These are phyloP conservation scores for Lolium perenne DNA, from an alignment of 176 grass and related monocot genomes.

Conservation along the genomic window DNA sequence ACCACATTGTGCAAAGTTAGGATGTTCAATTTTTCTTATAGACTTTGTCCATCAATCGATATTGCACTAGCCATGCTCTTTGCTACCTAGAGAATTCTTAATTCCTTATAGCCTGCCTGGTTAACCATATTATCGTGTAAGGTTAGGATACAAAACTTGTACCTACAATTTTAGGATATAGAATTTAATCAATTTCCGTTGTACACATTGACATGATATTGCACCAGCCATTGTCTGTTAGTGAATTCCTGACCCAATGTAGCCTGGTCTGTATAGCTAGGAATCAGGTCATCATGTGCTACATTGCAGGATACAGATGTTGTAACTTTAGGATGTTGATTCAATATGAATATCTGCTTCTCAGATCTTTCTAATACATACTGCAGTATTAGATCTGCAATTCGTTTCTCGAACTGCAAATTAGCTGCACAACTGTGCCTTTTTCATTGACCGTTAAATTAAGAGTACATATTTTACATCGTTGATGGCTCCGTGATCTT, in stretches of 20 bases:
- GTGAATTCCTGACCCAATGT: slow-evolving; percentile 12
- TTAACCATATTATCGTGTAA: slow-evolving; percentile 19
- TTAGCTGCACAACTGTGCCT: neutral
- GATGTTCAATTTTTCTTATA: neutral
- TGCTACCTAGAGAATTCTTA: slow-evolving; percentile 13
- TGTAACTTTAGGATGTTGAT: slow-evolving; percentile 13
- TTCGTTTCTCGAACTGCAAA: slow-evolving; percentile 9
- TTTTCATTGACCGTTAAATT: slow-evolving; percentile 7
- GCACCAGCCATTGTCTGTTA: neutral
- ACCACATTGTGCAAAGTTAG: neutral
- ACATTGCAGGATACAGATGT: slow-evolving; percentile 33
- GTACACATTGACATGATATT: slow-evolving; percentile 3
- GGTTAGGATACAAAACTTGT: neutral
- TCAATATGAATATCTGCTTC: slow-evolving; percentile 19
- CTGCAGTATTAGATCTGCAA: neutral
- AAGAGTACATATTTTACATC: neutral
- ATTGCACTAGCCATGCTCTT: neutral
- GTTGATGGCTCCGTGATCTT: neutral
- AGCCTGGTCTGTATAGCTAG: neutral
- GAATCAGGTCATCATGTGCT: slow-evolving; percentile 16
- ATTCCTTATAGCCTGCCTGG: neutral
- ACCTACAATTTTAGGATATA: neutral
- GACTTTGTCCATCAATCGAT: neutral
- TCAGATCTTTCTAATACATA: slow-evolving; percentile 22
- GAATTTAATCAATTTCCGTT: neutral